These are phyloP conservation scores for Epithemia pelagica DNA, from an alignment of 108 stramenopile genomes.

Conservation along the genomic window DNA sequence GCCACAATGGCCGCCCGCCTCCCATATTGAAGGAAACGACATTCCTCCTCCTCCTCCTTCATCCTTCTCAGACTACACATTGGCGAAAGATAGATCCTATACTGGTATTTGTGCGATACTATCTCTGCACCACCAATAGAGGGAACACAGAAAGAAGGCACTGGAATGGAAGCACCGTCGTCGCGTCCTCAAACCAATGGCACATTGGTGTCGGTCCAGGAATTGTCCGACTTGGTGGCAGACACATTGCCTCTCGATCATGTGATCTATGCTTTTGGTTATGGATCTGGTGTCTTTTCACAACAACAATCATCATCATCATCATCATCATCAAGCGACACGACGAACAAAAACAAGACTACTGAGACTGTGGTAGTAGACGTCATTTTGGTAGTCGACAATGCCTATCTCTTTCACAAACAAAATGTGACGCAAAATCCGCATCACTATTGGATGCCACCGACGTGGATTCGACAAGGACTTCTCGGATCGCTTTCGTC, in stretches of 20 bases:
- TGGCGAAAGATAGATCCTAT: no score
- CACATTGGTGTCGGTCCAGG: not conserved
- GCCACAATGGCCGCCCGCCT: no score
- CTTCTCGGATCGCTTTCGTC: not conserved
- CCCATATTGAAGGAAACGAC: no score
- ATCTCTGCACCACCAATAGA: no score
- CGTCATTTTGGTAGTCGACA: constrained; percentile 57
- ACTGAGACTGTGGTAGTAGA: constrained; percentile 56
- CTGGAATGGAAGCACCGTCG: not conserved
- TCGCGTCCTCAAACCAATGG: not conserved
- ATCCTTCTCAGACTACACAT: no score
- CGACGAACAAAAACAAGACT: constrained; percentile 2
- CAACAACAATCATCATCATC: constrained; percentile 22
- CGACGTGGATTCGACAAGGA: not conserved
- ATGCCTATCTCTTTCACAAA: constrained; percentile 52
- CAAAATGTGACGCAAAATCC: constrained; percentile 49
- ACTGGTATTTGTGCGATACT: no score
- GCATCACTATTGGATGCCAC: constrained; percentile 49
- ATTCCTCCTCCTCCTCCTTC: no score
- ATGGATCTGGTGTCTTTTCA: constrained; percentile 77
- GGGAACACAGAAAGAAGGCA: no score
- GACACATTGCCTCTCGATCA: constrained; percentile 41
- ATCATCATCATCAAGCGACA: not conserved
- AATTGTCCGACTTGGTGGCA: not conserved
- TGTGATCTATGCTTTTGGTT: constrained; percentile 69